Base-by-base conservation (phyloP, 2,329 filamentous ascomycete genomes). In the Cercospora citrullina region DNA sequence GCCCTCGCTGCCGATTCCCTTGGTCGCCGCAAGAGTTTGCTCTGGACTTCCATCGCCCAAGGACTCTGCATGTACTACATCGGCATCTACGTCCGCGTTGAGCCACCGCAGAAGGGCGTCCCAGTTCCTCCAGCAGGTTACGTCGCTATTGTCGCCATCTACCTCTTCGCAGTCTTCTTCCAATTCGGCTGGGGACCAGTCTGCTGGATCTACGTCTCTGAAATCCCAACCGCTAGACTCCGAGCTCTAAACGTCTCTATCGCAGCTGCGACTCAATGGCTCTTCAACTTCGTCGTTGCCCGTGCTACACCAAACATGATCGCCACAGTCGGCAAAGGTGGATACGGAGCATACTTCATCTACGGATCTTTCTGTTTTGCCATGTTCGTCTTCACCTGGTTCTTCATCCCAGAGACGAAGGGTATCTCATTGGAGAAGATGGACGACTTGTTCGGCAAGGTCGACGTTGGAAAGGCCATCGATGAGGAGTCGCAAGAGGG, bases 261-360 rank as follows among this genome's bases (percentile, higher is more conserved):
- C 58, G 89, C 85, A 0, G 89, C 90, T 0, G 87, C 87, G 1
- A 90, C 87, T 0, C 89, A 92, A 74, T 76, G 75, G 75, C 57
- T 65, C 3, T 91, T 92, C 78, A 92, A 92, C 76, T 90, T 92
- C 69, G 86, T 91, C 9, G 87, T 92, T 66, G 89, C 90, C 1
- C 81, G 88, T 66, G 87, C 88, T 36, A 88, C 89, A 3, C 87
- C 89, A 1, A 87, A 86, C 58, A 91, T 92, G 89, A 82, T 91
- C 74, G 83, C 83, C 9, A 86, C 82, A 0, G 82, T 85, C 62
- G 85, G 84, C 9, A 75, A 75, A 16, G 79, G 80, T 58, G 80
- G 84, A 61, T 86, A 85, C 70, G 84, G 84, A 45, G 69, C 60
- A 69, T 79, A 2, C 77, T 79, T 1, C 69, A 80, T 59, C 79